These are phyloP conservation scores for Zopfochytrium polystomum DNA, from an alignment of 371 early-diverging fungal genomes.

Conservation along the genomic window DNA sequence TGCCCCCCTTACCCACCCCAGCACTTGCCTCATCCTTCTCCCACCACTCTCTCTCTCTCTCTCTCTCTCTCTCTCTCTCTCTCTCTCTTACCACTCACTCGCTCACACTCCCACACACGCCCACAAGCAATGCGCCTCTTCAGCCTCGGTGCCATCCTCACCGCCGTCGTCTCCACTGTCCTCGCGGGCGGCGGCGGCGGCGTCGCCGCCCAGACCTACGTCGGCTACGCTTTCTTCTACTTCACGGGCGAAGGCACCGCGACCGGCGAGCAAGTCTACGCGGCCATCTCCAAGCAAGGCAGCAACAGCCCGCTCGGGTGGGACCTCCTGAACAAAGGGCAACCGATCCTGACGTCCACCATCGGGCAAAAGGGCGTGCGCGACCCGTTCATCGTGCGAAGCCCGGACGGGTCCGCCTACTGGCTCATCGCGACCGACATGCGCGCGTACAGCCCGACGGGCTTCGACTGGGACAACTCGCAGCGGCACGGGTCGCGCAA, in stretches of 20 bases:
- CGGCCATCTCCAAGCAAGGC: not conserved
- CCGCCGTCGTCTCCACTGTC: no score
- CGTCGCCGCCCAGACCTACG: no score
- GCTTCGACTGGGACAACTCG: not conserved
- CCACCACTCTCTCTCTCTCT: no score
- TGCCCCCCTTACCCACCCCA: no score
- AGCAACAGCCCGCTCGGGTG: constrained; percentile 1
- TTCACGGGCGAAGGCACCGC: not conserved
- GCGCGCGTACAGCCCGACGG: constrained; percentile 1
- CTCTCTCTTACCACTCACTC: no score
- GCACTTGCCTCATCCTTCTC: no score
- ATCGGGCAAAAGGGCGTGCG: not conserved
- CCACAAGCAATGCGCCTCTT: no score
- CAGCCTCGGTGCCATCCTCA: no score
- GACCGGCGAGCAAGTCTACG: constrained; percentile 1
- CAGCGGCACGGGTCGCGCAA: constrained; percentile 1
- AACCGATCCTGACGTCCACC: not conserved
- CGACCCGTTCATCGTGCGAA: not conserved
- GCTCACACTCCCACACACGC: no score
- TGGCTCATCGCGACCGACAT: not conserved
- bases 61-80: no score
- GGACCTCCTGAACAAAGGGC: not conserved
- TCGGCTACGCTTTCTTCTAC: no score
- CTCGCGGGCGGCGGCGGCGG: no score
- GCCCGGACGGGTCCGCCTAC: not conserved